Evolutionary conservation across 106 monocot genomes (phyloP).

Genomic region (Phalaenopsis aphrodite): DNA sequence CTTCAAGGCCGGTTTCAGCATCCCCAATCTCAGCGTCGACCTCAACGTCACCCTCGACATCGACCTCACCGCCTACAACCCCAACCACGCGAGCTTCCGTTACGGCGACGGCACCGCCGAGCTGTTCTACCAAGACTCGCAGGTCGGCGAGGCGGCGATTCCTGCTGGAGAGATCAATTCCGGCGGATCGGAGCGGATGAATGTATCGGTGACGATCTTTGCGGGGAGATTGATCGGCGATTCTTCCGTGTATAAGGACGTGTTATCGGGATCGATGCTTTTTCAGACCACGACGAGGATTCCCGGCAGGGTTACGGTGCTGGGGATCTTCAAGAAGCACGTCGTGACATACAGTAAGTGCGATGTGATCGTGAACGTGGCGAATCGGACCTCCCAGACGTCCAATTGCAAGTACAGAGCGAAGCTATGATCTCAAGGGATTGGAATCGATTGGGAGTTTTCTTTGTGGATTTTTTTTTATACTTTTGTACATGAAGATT

Average conservation of each 20-base stretch:
- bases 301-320: slow-evolving; percentile 46
- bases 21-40: slow-evolving; percentile 28
- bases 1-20: slow-evolving; percentile 27
- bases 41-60: slow-evolving; percentile 69
- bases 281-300: slow-evolving; percentile 45
- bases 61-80: slow-evolving; percentile 53
- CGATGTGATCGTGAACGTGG: slow-evolving; percentile 33
- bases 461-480: neutral
- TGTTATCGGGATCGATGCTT: slow-evolving; percentile 33
- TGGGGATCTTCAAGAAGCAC: slow-evolving; percentile 56
- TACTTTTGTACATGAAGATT: neutral
- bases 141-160: slow-evolving; percentile 55
- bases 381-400: slow-evolving; percentile 19
- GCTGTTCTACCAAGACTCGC: slow-evolving; percentile 47
- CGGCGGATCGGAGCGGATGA: slow-evolving; percentile 19
- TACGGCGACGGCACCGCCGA: slow-evolving; percentile 34
- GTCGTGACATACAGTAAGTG: slow-evolving; percentile 54
- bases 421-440: slow-evolving; percentile 31
- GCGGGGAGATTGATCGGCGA: slow-evolving; percentile 35
- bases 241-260: slow-evolving; percentile 29
- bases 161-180: slow-evolving; percentile 54
- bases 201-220: slow-evolving; percentile 38
- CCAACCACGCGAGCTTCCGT: slow-evolving; percentile 60
- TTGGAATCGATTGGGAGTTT: neutral
- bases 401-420: slow-evolving; percentile 46